Evolutionary conservation across 169 alveolate species (phyloP), one percentile per base, ranked within the genome.

Genomic region (Plasmodium berghei): DNA sequence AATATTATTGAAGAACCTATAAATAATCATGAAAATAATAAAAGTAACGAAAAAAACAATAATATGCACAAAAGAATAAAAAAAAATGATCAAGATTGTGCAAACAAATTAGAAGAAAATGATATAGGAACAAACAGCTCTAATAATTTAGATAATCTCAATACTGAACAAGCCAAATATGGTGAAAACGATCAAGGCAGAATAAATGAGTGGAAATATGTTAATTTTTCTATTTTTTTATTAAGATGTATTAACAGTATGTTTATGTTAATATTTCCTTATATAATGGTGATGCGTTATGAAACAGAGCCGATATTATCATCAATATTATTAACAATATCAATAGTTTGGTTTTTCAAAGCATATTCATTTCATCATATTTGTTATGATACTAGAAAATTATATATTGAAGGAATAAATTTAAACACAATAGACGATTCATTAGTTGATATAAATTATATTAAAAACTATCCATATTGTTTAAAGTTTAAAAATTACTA

Each of bases 331-430:
- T 94, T 96, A 73, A 91, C 95, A 26, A 93, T 94, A 18, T 96
- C 98, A n/a, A 94, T 96, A 55, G 97, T 96, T 1, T 96, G 98
- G 98, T 94, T 95, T 62, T 92, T 96, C 34, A 96, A 96, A 72
- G 88, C 94, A 46, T 93, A 93, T 61, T 96, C 98, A 1, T 97
- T 96, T 92, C 99, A 97, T 73, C 98, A 96, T 77, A 98, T 96
- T 5, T 96, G 98, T 88, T 96, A 92, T 72, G 99, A 97, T 66
- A 93, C 93, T 48, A 91, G 99, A 67, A 58, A 95, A 42, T 93
- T 96, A 45, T 73, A 87, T 58, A 95, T 93, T 58, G 72, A 59
- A 20, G 90, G 87, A 28, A 26, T 66, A 49, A 85, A 94, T 71
- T 80, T 87, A 10, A 92, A 92, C 1, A 86, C 54, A 9, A 20